These are phyloP conservation scores for Fusarium sp. DNA, from an alignment of 2,329 filamentous ascomycete genomes.

Conservation along the genomic window DNA sequence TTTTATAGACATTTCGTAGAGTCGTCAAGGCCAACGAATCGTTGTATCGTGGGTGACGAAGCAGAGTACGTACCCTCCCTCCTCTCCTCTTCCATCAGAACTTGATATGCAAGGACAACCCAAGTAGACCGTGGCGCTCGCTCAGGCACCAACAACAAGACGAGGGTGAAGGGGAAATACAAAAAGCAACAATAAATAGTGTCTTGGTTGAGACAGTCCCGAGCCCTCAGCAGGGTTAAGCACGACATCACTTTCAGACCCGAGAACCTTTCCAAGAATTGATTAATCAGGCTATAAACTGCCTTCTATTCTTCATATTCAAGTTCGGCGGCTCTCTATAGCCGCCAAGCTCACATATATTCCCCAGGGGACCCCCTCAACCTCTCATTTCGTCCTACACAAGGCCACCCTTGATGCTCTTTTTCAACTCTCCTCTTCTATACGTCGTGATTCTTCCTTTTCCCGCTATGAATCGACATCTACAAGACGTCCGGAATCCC, in stretches of 20 bases:
- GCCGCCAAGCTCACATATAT: conserved; percentile 7
- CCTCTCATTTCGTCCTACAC: conserved; percentile 4
- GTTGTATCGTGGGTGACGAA: conserved; percentile 20
- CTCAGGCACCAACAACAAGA: too few relatives aligned
- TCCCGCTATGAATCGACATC: conserved; percentile 46
- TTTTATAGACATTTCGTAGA: conserved; percentile 16
- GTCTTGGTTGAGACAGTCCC: too few relatives aligned
- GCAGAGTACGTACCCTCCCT: conserved; percentile 27
- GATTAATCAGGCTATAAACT: conserved; percentile 13
- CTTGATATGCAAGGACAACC: not conserved
- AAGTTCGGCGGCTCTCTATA: conserved; percentile 3
- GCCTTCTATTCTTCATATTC: conserved; percentile 31
- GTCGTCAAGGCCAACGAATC: conserved; percentile 33
- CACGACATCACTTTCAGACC: too few relatives aligned
- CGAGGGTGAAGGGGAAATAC: too few relatives aligned
- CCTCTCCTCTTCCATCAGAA: not conserved
- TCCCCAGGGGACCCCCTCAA: not conserved
- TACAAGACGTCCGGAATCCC: conserved; percentile 52
- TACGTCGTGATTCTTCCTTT: not conserved
- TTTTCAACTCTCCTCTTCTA: conserved; percentile 27
- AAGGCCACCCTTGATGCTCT: conserved; percentile 14
- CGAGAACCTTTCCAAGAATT: not conserved
- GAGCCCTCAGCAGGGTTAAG: too few relatives aligned
- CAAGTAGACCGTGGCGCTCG: too few relatives aligned
- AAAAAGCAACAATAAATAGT: too few relatives aligned